These are phyloP conservation scores for Solanum clarkiae DNA, from an alignment of 257 asterid genomes.

Conservation along the genomic window DNA sequence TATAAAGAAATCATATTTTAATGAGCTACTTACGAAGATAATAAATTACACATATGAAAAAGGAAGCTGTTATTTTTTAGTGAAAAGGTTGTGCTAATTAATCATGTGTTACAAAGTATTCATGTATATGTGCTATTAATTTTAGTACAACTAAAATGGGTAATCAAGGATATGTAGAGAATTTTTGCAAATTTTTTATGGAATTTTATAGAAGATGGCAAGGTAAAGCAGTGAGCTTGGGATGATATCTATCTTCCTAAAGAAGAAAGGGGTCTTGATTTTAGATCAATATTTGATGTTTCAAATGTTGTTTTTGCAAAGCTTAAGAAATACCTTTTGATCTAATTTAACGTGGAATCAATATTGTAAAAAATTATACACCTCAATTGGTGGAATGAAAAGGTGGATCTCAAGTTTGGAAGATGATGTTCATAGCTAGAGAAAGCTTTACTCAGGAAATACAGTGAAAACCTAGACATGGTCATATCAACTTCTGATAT, in stretches of 20 bases:
- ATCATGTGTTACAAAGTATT: too few relatives aligned
- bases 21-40: background rate
- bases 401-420: background rate
- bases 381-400: background rate
- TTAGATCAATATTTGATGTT: background rate
- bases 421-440: background rate
- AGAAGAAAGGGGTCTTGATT: background rate
- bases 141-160: background rate
- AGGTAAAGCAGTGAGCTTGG: background rate
- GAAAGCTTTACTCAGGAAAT: background rate
- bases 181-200: too few relatives aligned
- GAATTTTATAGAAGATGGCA: background rate
- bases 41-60: background rate
- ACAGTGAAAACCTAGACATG: background rate
- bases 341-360: background rate
- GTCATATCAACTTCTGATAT: background rate
- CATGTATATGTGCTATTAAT: background rate
- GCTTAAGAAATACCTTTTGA: background rate
- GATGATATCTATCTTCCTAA: background rate
- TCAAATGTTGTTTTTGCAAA: background rate
- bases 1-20: too few relatives aligned
- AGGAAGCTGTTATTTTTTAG: background rate
- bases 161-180: too few relatives aligned
- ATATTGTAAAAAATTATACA: too few relatives aligned
- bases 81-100: background rate